Evolutionary conservation across 352 stramenopile species (phyloP).

Genomic region (Phytophthora constricta): DNA sequence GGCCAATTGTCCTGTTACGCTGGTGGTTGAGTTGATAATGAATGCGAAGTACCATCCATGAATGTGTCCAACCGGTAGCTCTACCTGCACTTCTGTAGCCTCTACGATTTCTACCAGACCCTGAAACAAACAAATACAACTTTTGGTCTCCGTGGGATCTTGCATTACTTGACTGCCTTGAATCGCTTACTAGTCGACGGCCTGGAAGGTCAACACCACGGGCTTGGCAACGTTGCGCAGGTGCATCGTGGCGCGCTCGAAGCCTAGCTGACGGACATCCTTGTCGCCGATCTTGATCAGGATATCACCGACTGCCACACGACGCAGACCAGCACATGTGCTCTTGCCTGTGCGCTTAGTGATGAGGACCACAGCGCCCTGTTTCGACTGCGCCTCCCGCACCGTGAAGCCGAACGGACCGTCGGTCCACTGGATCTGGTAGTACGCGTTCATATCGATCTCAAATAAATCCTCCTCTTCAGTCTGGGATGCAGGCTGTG

Average conservation of each 20-base stretch:
- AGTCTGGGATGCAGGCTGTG: slow-evolving; percentile 24
- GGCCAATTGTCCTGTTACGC: no score
- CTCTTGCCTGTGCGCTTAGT: slow-evolving; percentile 82
- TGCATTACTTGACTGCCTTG: not conserved
- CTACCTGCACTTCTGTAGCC: slow-evolving; percentile 12
- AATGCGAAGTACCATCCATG: not conserved
- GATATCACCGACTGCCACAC: slow-evolving; percentile 79
- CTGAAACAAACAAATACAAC: slow-evolving; percentile 31
- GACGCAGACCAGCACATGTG: slow-evolving; percentile 75
- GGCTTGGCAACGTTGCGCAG: slow-evolving; percentile 80
- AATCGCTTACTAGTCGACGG: slow-evolving; percentile 62
- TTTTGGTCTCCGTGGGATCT: slow-evolving; percentile 5
- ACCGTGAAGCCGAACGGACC: slow-evolving; percentile 84
- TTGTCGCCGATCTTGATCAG: slow-evolving; percentile 80
- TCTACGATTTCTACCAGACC: slow-evolving; percentile 12
- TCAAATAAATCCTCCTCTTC: slow-evolving; percentile 62
- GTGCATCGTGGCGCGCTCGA: slow-evolving; percentile 77
- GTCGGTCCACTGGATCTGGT: slow-evolving; percentile 82
- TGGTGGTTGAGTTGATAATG: no score
- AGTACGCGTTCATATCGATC: slow-evolving; percentile 75
- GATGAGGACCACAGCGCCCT: slow-evolving; percentile 73
- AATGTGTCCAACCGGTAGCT: slow-evolving; percentile 10
- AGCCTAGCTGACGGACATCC: slow-evolving; percentile 71
- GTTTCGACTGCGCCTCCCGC: slow-evolving; percentile 73
- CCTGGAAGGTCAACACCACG: slow-evolving; percentile 79